Evolutionary conservation across 305 asterid species (phyloP).

Genomic region (Fraxinus sp.): DNA sequence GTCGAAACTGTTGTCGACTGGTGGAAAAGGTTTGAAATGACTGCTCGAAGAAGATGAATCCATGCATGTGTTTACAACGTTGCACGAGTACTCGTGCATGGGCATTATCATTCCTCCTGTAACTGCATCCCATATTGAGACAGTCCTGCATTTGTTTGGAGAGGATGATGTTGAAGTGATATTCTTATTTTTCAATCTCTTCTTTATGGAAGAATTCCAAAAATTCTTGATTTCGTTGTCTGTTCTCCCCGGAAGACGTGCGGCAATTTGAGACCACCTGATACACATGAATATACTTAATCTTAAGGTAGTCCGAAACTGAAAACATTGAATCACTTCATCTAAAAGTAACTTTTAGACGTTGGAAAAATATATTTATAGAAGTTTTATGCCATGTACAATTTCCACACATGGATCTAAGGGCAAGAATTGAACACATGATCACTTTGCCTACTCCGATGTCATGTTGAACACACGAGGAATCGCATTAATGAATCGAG

Average conservation of each 20-base stretch:
- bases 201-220: conserved; percentile 88
- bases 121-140: conserved; percentile 28
- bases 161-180: conserved; percentile 33
- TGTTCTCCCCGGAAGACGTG: conserved; percentile 87
- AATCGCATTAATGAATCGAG: not conserved
- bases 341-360: not conserved
- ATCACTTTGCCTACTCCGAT: not conserved
- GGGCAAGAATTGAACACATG: not conserved
- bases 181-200: conserved; percentile 54
- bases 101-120: conserved; percentile 3
- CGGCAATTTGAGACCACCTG: conserved; percentile 97
- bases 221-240: conserved; percentile 92
- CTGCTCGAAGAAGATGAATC: conserved; percentile 58
- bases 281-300: not conserved
- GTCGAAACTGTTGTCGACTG: conserved; percentile 24
- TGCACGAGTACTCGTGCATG: conserved; percentile 34
- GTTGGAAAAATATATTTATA: not conserved
- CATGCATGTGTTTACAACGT: conserved; percentile 41
- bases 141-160: conserved; percentile 50
- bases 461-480: not conserved
- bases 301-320: not conserved
- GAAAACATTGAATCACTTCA: not conserved
- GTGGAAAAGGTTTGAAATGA: conserved; percentile 46
- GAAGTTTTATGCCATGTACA: not conserved
- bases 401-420: not conserved